Evolutionary conservation across 331 rosid genomes (phyloP), one percentile per base, ranked within the genome.

Genomic region (Quercus phellos): DNA sequence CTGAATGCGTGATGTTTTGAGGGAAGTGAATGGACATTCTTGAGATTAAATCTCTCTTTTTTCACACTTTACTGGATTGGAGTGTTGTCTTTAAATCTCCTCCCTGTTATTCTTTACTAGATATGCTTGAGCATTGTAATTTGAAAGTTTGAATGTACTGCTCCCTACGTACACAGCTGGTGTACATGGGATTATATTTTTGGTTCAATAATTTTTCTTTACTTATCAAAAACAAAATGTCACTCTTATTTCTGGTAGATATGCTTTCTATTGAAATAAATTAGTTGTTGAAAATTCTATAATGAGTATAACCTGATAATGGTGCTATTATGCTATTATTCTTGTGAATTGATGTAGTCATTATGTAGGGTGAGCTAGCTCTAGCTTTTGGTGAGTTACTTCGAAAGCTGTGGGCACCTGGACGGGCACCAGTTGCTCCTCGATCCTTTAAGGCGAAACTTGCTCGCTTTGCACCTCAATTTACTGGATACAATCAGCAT

Each of bases 401-500:
- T 76, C 91, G 98, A 73, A 94, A 90, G 85, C 90, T 94, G 69
- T 94, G 99, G 99, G 98, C 98, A 70, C 99, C 99, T 77, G 98
- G 98, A 68, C 81, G 99, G 70, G 88, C 90, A 32, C 96, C 99
- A 17, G 86, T 94, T 68, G 95, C 99, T 77, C 99, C 99, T 78
- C 91, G 98, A 60, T 92, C 98, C 75, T 94, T 94, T 78, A 94
- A 92, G 84, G 67, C 93, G 30, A 94, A 91, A 84, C 99, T 94
- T 81, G 98, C 95, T 79, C 99, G 99, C 67, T 94, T 94, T 92
- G 99, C 99, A 55, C 99, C 99, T 70, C 99, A 94, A 83, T 94
- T 94, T 84, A 92, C 97, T 74, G 99, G 99, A 66, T 92, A 94
- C 86, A 94, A 92, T 85, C 99, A 94, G 81, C 99, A 94, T 56